Evolutionary conservation across 2,329 filamentous ascomycete species (phyloP).

Genomic region (Colletotrichum scovillei): DNA sequence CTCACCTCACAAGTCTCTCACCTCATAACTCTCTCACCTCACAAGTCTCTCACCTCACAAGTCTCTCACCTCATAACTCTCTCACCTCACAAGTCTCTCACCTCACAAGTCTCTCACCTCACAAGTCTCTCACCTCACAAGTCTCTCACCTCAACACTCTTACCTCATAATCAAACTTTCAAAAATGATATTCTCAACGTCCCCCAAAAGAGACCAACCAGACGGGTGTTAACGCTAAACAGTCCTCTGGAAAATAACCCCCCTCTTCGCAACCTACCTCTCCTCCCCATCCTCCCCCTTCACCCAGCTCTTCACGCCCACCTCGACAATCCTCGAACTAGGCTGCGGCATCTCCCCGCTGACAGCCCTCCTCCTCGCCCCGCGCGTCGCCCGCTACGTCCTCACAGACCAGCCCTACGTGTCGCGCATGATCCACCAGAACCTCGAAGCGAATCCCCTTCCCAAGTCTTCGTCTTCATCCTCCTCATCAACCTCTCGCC

Average conservation of each 20-base stretch:
- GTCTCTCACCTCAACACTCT: too few relatives aligned
- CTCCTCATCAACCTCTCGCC: slow-evolving; percentile 12
- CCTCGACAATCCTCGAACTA: slow-evolving; percentile 79
- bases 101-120: too few relatives aligned
- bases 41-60: too few relatives aligned
- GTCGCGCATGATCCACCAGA: slow-evolving; percentile 78
- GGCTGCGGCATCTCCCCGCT: slow-evolving; percentile 90
- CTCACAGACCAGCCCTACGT: slow-evolving; percentile 93
- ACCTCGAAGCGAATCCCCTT: slow-evolving; percentile 72
- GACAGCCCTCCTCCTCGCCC: slow-evolving; percentile 75
- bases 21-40: too few relatives aligned
- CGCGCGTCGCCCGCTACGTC: slow-evolving; percentile 72
- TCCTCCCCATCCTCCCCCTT: slow-evolving; percentile 72
- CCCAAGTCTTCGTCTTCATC: slow-evolving; percentile 26
- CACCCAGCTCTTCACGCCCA: slow-evolving; percentile 60
- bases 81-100: too few relatives aligned
- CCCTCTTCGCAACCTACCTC: slow-evolving; percentile 85
- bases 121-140: too few relatives aligned
- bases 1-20: too few relatives aligned
- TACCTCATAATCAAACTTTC: too few relatives aligned
- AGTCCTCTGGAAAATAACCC: slow-evolving; percentile 94
- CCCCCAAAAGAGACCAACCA: too few relatives aligned
- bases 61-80: too few relatives aligned
- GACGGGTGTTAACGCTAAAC: too few relatives aligned
- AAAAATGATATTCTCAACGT: too few relatives aligned